Evolutionary conservation across 2,329 filamentous ascomycete genomes (phyloP), one percentile per base, ranked within the genome.

Genomic region (Tolypocladium ovalisporum): DNA sequence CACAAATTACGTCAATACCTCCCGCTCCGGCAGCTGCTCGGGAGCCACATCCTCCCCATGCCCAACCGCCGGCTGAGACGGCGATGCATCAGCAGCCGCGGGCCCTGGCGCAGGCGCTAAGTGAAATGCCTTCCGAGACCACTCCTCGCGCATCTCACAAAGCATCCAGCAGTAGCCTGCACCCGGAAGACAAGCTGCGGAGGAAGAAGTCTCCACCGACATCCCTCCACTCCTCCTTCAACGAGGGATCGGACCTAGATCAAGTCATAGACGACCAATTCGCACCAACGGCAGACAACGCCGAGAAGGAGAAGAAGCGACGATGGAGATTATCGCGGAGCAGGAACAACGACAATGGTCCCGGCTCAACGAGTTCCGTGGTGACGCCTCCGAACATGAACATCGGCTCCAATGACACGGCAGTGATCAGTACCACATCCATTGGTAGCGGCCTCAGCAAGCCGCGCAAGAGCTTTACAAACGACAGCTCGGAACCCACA

Each of bases 201-300:
- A 84, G 86, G 0, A 84, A 84, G 61, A 80, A 81, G 59, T 96
- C 90, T 1, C 89, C 89, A 0, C 83, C 88, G 0, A 83, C 86
- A 3, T 96, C 91, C 0, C 78, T 91, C 58, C 84, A 89, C 63
- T 93, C 90, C 34, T 84, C 81, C 0, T 83, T 85, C 62, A 94
- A 93, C 29, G 91, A 95, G 62, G 84, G 86, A 27, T 96, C 90
- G 0, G 91, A 96, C 67, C 68, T 85, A 35, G 91, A 96, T 61
- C 85, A 88, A 60, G 71, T 79, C 12, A 52, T 64, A 9, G 89
- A 91, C 34, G 88, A 90, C 36, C 64, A 71, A 0, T 64, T 67
- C 8, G 64, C 71, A 7, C 57, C 64, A 32, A 63, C 63, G n/a
- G 55, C 69, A 39, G 78, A 79, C 4, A 69, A 71, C 49, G 76